Base-by-base conservation (phyloP, 2,329 filamentous ascomycete genomes). In the Clarireedia hainanense region DNA sequence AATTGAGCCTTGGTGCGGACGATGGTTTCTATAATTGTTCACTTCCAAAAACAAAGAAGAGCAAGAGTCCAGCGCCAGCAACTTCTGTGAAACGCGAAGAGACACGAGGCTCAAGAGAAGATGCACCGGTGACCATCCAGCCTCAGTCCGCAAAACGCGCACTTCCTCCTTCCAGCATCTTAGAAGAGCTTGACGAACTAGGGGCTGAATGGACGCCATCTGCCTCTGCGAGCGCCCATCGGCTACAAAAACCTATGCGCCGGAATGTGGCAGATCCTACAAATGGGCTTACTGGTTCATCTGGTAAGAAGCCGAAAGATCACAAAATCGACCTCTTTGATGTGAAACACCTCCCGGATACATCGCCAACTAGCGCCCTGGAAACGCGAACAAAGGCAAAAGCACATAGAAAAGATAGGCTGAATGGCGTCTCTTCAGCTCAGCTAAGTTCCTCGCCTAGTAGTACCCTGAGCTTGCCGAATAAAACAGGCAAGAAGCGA, bases 1-100 rank as follows among this genome's bases (percentile, higher is more conserved):
- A 67, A 50, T 57, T 68, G 9, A 67, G 64, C 52, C 52, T 67
- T 20, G 37, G 36, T 4, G 48, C 54, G 12, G 61, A 65, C n/a
- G 64, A 63, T 5, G 59, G 64, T 52, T 37, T 64, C 14, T 45
- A 64, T 6, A 42, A 65, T 5, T 61, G 59, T 12, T 62, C 66
- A 3, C 50, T 46, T 15, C 55, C 58, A 26, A 61, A 30, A 15
- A 46, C 17, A 9, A 17, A 23, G 5, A 47, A 40, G 20, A 20
- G 39, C 12, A 50, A 24, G 24, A 20, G 34, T 7, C 30, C 14
- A 27, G 42, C 9, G 27, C 17, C 52, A 3, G 20, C 24, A 20
- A 20, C 12, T 45, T 14, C 12, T 12, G 23, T 51, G 6, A 48
- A 48, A 56, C 12, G 24, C 15, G 26, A 51, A 30, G 24, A 24